Conservation (phyloP, 352 stramenopile species). For the Blastocystis sp. region DNA sequence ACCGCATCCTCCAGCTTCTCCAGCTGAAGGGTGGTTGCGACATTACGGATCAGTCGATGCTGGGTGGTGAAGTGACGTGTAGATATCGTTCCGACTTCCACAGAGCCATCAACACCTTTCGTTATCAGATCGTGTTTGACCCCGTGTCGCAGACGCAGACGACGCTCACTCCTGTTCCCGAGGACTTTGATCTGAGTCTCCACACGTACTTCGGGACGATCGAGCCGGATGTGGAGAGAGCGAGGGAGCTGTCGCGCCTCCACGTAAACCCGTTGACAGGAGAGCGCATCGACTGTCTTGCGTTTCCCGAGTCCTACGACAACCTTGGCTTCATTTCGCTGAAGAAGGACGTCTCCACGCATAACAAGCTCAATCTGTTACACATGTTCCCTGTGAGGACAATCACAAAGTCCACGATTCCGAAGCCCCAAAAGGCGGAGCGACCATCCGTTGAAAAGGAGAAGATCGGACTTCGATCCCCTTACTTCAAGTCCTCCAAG, state of each 20-base stretch:
- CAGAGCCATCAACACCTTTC: constrained; percentile 82
- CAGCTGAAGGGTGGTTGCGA: background rate
- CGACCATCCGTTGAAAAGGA: background rate
- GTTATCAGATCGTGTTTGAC: constrained; percentile 85
- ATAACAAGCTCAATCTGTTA: background rate
- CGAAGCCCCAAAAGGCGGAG: background rate
- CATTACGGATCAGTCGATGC: background rate
- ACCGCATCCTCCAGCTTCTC: constrained; percentile 76
- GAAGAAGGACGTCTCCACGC: background rate
- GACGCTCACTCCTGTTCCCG: background rate
- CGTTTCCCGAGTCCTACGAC: background rate
- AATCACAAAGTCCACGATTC: background rate
- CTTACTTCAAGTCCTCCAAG: background rate
- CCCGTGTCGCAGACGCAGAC: constrained; percentile 77
- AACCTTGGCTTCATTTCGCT: background rate
- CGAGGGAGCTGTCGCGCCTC: background rate
- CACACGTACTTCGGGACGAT: background rate
- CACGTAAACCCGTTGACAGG: background rate
- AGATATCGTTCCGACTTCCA: constrained; percentile 72
- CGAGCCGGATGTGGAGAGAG: background rate
- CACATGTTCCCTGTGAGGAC: background rate
- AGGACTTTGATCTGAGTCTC: background rate
- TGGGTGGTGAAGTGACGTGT: background rate
- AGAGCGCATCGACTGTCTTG: background rate
- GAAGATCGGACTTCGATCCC: background rate